Base-by-base conservation (phyloP, 345 rosid species). In the Eucalyptus sp. region DNA sequence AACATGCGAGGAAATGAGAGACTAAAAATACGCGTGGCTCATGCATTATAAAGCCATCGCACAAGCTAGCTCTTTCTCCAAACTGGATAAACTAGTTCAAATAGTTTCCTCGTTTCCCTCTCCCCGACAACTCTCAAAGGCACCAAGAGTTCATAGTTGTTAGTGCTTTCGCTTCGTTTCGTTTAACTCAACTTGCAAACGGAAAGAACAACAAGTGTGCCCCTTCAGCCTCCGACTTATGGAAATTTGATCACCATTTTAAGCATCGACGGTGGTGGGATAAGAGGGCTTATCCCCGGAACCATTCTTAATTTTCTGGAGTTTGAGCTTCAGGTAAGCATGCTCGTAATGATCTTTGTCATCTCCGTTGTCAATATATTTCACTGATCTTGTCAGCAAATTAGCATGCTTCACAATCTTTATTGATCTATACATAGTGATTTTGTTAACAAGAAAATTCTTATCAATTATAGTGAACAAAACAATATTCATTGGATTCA, bases 231-330 rank as follows among this genome's bases (percentile, higher is more conserved):
- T 24, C 91, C 91, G 51, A 89, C 88, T 52, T 88, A 87, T 44
- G 93, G 94, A 81, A 93, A 89, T 58, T 87, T 89, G 44, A 90
- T 91, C 51, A 91, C 94, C 7, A 86, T 94, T 50, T 92, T 93
- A 46, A 93, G 94, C 88, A 92, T 94, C n/a, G 96, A 92, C 83
- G 94, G 95, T 13, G 96, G 93, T 17, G 95, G 94, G 3, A 90
- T 93, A 33, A 89, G 94, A 89, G 94, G 94, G 24, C 60, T 93
- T 24, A 93, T 93, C 52, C 95, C 95, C 5, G 91, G 90, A 60
- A 90, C 92, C 22, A 89, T 92, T 76, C 89, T 90, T 50, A 88
- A 56, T 33, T 92, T 89, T 87, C 92, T 93, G 2, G 93, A 93
- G 89, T 87, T 88, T 18, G 88, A 90, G 80, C 91, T 92, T 89